Evolutionary conservation across 2,329 filamentous ascomycete genomes (phyloP).

Genomic region (Diplodia seriata): DNA sequence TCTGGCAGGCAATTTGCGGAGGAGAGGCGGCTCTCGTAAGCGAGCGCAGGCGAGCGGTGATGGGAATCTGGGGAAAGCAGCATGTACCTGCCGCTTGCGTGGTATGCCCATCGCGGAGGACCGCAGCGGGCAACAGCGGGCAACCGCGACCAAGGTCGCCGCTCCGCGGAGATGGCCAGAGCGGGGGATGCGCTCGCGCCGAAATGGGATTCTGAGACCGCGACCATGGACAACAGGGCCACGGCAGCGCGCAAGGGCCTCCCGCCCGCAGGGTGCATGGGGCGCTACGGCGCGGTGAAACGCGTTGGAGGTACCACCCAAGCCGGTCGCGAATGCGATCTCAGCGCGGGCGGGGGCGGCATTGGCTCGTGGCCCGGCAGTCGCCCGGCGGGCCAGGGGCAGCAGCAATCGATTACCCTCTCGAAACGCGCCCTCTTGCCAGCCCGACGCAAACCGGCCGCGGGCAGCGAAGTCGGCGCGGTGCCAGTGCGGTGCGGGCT

Average conservation of each 20-base stretch:
- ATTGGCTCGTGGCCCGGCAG: constrained; percentile 8
- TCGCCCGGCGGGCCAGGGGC: constrained; percentile 2
- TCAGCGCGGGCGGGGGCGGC: constrained; percentile 9
- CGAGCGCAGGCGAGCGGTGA: constrained; percentile 6
- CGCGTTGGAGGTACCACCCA: neutral
- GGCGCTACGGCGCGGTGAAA: constrained; percentile 17
- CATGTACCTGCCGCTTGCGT: constrained; percentile 20
- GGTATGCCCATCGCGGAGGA: too few species aligned
- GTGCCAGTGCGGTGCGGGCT: neutral
- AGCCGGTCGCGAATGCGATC: constrained; percentile 3
- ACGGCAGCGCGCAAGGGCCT: neutral
- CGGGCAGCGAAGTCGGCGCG: constrained; percentile 12
- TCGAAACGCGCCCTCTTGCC: constrained; percentile 9
- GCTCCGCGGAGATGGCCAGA: constrained; percentile 21
- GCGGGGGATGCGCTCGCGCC: constrained; percentile 23
- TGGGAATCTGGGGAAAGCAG: constrained; percentile 20
- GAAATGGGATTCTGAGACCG: constrained; percentile 14
- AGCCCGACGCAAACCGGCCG: neutral
- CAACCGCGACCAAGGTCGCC: neutral
- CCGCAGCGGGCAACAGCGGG: constrained; percentile 13
- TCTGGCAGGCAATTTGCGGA: constrained; percentile 1
- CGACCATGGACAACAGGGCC: neutral
- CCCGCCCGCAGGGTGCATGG: neutral
- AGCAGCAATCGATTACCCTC: constrained; percentile 27
- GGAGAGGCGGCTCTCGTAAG: constrained; percentile 19